Evolutionary conservation across 495 filamentous ascomycete species (phyloP).

Genomic region (Penicillium samsonianum): DNA sequence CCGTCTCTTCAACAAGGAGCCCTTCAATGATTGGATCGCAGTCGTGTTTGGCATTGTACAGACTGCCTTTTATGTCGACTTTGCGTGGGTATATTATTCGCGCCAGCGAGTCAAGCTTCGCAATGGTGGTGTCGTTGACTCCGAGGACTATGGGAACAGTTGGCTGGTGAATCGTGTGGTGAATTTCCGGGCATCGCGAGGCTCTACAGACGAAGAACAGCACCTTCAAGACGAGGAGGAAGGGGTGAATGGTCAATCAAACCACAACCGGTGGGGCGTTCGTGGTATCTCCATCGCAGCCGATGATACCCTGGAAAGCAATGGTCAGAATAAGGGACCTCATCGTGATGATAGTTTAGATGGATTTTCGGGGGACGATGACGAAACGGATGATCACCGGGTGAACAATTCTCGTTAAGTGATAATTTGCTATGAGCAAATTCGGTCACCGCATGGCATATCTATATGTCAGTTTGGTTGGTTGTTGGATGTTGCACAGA

Average conservation of each 20-base stretch:
- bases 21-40: slow-evolving; percentile 67
- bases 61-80: slow-evolving; percentile 89
- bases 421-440: not conserved
- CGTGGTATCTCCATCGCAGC: slow-evolving; percentile 79
- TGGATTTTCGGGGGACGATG: slow-evolving; percentile 32
- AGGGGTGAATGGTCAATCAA: slow-evolving; percentile 26
- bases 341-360: slow-evolving; percentile 22
- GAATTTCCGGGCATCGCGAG: slow-evolving; percentile 38
- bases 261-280: slow-evolving; percentile 66
- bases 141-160: slow-evolving; percentile 79
- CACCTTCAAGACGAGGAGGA: slow-evolving; percentile 41
- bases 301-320: slow-evolving; percentile 68
- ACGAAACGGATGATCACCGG: slow-evolving; percentile 15
- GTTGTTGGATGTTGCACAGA: not conserved
- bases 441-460: not conserved
- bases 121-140: slow-evolving; percentile 88
- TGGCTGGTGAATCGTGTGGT: slow-evolving; percentile 64
- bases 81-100: slow-evolving; percentile 95
- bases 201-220: slow-evolving; percentile 40
- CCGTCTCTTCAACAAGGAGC: slow-evolving; percentile 58
- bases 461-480: not conserved
- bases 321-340: slow-evolving; percentile 34
- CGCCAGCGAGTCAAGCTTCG: slow-evolving; percentile 93
- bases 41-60: slow-evolving; percentile 87
- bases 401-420: slow-evolving; percentile 4